phyloP scores from a whole-genome alignment of 306 rosid species.

The Gastrolobium bilobum region DNA sequence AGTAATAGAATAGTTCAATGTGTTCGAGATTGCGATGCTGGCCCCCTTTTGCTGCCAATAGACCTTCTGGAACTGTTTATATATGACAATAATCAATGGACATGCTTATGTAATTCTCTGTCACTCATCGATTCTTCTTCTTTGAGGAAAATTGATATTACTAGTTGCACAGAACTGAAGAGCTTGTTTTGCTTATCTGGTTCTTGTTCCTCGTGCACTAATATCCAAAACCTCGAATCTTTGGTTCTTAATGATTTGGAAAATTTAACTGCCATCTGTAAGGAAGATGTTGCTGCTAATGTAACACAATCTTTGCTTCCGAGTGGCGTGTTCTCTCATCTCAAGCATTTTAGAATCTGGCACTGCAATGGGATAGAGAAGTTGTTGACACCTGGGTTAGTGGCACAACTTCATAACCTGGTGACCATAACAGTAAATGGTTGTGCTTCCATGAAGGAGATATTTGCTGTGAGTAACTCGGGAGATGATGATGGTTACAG shows the following conservation, averaged over 20 bases:
- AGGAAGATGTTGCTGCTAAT: neutral
- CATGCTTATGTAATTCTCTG: constrained; percentile 25
- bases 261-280: neutral
- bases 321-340: no score
- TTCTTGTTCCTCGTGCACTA: constrained; percentile 1
- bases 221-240: constrained; percentile 12
- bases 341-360: no score
- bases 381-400: neutral
- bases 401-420: neutral
- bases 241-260: neutral
- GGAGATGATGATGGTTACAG: neutral
- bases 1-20: no score
- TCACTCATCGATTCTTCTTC: no score
- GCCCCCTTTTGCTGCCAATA: constrained; percentile 12
- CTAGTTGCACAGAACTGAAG: neutral
- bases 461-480: neutral
- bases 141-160: neutral
- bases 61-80: neutral
- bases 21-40: neutral
- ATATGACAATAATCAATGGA: neutral
- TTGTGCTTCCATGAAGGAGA: neutral
- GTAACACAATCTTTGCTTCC: neutral
- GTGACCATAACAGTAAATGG: neutral
- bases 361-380: neutral
- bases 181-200: constrained; percentile 30